Base-by-base conservation (phyloP, 768 basidiomycete genomes). In the Suillus subaureus region DNA sequence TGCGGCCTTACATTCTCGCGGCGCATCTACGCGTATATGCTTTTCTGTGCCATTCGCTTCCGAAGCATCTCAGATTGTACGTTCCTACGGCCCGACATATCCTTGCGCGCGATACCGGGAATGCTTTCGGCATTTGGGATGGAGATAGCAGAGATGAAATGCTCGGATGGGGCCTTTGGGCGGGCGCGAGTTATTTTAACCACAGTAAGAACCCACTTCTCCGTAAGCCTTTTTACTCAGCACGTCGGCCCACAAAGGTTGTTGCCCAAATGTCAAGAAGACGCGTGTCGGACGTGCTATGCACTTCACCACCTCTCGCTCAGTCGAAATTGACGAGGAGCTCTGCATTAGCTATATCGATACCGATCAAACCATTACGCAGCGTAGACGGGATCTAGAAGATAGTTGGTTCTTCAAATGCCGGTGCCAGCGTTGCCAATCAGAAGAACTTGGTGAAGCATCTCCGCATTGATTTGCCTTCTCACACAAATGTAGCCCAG, bases 61-160 rank as follows among this genome's bases (percentile, higher is more conserved):
- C 68, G 13, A 57, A 70, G 61, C 54, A 72, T 26, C 73, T 81
- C 16, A 66, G 64, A 55, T 69, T 70, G 61, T 84, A 79, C 61
- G 71, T 84, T 5, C 81, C 78, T 12, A 80, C 81, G 11, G 79
- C 86, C 39, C 84, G 89, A n/a, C 82, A 79, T 2, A 75, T 88
- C 12, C 76, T 90, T 21, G 81, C 81, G 18, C 82, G 89, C 15
- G 88, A 90, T 66, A 82, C 84, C 28, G 88, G 89, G 26, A 90
- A 90, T 67, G 82, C 86, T 9, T 90, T 91, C 66, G 89, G 89
- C 18, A 83, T 91, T 55, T 90, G 86, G 86, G 87, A 90, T 66
- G 71, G 83, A 73, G 77, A 79, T 74, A 37, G 74, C 74, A 63
- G 76, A 77, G 66, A 78, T 58, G 87, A 88, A 74, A 86, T 89